phyloP scores from a whole-genome alignment of 2,329 filamentous ascomycete species.

The Aspergillus sp. region DNA sequence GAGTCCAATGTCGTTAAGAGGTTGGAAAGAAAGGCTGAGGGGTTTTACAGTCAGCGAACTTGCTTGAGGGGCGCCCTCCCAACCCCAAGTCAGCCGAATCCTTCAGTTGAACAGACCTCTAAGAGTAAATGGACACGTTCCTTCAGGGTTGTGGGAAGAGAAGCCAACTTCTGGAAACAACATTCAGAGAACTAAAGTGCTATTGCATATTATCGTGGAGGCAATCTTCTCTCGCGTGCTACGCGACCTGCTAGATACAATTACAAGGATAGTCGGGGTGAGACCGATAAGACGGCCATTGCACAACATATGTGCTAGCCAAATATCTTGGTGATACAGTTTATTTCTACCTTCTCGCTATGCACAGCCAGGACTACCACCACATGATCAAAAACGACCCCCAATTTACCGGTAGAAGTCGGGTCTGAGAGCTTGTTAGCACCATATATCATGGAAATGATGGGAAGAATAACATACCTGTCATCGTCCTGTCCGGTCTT shows the following conservation, averaged over 20 bases:
- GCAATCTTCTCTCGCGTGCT: neutral
- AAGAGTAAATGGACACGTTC: too few relatives aligned
- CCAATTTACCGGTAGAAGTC: conserved; percentile 75
- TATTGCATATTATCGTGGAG: too few relatives aligned
- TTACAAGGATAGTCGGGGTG: too few relatives aligned
- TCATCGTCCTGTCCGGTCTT: conserved; percentile 74
- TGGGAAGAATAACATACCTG: conserved; percentile 43
- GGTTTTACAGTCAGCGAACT: too few relatives aligned
- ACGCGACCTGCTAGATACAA: neutral
- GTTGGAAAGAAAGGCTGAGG: too few relatives aligned
- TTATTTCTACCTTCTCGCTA: conserved; percentile 24
- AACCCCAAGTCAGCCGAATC: too few relatives aligned
- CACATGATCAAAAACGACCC: conserved; percentile 5
- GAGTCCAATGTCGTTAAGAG: too few relatives aligned
- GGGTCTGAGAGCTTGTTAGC: conserved; percentile 66
- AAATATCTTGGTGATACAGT: conserved; percentile 32
- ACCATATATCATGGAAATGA: conserved; percentile 8
- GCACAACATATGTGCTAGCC: conserved; percentile 18
- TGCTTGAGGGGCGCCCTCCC: too few relatives aligned
- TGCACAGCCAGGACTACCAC: conserved; percentile 16
- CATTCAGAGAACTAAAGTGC: too few relatives aligned
- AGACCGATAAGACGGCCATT: conserved; percentile 14
- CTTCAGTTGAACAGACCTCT: too few relatives aligned
- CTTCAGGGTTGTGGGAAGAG: too few relatives aligned
- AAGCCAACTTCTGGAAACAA: too few relatives aligned